These are phyloP conservation scores for Lyophyllum decastes DNA, from an alignment of 768 basidiomycete genomes.

Conservation along the genomic window DNA sequence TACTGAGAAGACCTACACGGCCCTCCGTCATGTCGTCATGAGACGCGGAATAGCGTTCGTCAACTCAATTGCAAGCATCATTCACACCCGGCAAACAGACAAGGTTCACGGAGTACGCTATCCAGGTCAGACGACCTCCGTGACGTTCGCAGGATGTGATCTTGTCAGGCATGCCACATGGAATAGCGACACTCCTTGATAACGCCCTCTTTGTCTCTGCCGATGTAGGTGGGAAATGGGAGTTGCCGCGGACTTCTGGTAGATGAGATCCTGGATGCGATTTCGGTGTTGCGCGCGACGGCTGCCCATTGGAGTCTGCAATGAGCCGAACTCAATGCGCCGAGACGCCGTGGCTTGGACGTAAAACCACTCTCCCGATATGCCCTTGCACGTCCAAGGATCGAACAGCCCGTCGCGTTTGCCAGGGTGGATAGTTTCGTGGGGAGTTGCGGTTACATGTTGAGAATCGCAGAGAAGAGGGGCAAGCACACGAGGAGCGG, in stretches of 20 bases:
- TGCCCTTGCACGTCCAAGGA: background rate
- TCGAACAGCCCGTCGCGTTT: background rate
- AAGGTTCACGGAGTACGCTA: background rate
- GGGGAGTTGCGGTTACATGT: background rate
- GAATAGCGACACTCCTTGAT: background rate
- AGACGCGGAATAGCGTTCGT: background rate
- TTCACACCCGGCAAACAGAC: background rate
- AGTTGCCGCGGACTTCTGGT: background rate
- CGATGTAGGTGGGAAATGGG: slow-evolving; percentile 4
- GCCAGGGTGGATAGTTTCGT: background rate
- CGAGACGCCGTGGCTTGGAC: background rate
- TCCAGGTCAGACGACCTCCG: slow-evolving; percentile 13
- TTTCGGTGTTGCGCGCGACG: slow-evolving; percentile 2
- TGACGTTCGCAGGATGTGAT: slow-evolving; percentile 5
- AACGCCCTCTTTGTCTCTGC: background rate
- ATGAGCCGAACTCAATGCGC: background rate
- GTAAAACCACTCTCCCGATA: background rate
- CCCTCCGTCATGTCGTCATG: background rate
- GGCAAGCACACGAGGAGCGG: slow-evolving; percentile 3
- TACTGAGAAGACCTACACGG: background rate
- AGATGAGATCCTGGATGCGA: background rate
- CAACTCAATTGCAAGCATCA: background rate
- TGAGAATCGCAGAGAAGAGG: background rate
- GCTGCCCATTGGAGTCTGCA: background rate
- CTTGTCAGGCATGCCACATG: background rate